These are phyloP conservation scores for Jimgerdemannia flammicorona DNA, from an alignment of 192 early-diverging fungal species.

Conservation along the genomic window DNA sequence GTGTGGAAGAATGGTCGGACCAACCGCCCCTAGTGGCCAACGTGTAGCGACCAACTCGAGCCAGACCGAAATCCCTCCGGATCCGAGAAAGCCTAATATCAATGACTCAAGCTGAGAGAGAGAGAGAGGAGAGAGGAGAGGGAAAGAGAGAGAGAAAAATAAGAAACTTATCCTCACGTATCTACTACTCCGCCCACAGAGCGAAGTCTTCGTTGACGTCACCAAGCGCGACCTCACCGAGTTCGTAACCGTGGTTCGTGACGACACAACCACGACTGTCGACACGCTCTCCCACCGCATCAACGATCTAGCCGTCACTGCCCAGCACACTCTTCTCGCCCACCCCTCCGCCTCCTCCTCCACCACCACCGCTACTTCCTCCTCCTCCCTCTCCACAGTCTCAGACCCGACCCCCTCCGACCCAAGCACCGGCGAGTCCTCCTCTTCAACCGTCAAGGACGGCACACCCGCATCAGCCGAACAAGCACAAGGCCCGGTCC, in stretches of 20 bases:
- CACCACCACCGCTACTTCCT: background rate
- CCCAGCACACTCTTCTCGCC: background rate
- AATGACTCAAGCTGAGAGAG: too few species aligned
- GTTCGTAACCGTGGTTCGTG: slow-evolving; percentile 40
- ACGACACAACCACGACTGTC: slow-evolving; percentile 33
- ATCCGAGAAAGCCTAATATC: too few species aligned
- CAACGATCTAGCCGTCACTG: slow-evolving; percentile 11
- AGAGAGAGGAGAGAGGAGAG: background rate
- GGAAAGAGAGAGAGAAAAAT: background rate
- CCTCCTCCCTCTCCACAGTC: background rate
- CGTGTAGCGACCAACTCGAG: too few species aligned
- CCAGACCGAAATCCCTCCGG: too few species aligned
- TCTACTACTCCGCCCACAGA: slow-evolving; percentile 8
- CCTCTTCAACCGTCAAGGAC: slow-evolving; percentile 1
- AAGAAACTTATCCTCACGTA: background rate
- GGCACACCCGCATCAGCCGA: background rate
- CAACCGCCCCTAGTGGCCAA: too few species aligned
- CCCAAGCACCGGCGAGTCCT: background rate
- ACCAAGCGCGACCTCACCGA: slow-evolving; percentile 48
- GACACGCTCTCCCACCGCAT: slow-evolving; percentile 22
- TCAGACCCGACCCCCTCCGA: slow-evolving; percentile 9
- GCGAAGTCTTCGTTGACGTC: slow-evolving; percentile 42
- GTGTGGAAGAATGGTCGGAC: too few species aligned
- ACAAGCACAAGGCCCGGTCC: background rate
- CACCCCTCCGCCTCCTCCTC: background rate